These are phyloP conservation scores for Neoarthrinium moseri DNA, from an alignment of 2,329 filamentous ascomycete species.

Conservation along the genomic window DNA sequence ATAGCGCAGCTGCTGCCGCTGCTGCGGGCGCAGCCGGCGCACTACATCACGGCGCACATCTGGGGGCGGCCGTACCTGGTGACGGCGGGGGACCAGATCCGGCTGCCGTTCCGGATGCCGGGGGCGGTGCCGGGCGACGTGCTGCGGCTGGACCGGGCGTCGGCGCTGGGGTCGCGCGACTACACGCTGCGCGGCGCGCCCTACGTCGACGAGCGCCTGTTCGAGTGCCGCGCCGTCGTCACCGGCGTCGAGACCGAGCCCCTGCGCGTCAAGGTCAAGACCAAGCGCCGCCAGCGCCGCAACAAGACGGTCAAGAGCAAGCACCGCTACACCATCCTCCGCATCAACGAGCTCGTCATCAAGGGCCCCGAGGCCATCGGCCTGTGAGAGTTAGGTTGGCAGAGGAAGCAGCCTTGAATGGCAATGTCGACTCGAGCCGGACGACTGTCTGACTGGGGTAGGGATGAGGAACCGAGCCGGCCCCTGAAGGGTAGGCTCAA, in stretches of 20 bases:
- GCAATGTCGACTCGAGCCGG: too few relatives aligned
- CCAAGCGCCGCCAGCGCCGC: conserved; percentile 72
- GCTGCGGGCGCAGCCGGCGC: conserved; percentile 68
- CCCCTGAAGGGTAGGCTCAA: too few relatives aligned
- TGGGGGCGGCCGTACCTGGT: conserved; percentile 79
- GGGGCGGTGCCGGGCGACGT: conserved; percentile 78
- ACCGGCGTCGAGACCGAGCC: conserved; percentile 82
- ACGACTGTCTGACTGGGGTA: too few relatives aligned
- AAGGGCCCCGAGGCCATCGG: conserved; percentile 8
- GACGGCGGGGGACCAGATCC: conserved; percentile 71
- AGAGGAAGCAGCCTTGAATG: too few relatives aligned
- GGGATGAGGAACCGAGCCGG: too few relatives aligned
- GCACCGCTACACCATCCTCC: conserved; percentile 82
- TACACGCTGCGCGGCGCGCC: conserved; percentile 81
- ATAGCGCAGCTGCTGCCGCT: conserved; percentile 60
- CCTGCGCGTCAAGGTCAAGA: conserved; percentile 76
- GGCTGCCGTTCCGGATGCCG: conserved; percentile 78
- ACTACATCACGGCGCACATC: conserved; percentile 80
- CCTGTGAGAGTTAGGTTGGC: too few relatives aligned
- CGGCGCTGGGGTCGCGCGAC: conserved; percentile 79
- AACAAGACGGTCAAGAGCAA: conserved; percentile 82
- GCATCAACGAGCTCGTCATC: conserved; percentile 78
- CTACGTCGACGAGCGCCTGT: conserved; percentile 82
- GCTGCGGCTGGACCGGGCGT: conserved; percentile 83
- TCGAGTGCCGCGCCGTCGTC: conserved; percentile 82